Evolutionary conservation across 352 stramenopile genomes (phyloP).

Genomic region (Phytophthora lateralis): DNA sequence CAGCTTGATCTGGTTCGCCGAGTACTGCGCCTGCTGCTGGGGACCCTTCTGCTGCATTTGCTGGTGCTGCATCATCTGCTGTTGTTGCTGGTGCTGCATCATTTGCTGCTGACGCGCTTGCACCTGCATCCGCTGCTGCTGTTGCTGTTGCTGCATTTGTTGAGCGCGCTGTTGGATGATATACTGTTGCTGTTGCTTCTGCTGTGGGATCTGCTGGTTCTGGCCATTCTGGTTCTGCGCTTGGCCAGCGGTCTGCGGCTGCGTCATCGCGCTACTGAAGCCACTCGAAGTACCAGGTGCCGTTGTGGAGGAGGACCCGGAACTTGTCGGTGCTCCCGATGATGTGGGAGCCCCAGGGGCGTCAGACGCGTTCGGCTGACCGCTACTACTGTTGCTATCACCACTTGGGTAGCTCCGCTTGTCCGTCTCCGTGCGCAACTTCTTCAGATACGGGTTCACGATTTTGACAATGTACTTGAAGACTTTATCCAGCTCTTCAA

Average conservation of each 20-base stretch:
- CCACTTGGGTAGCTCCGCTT: conserved; percentile 49
- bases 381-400: conserved; percentile 23
- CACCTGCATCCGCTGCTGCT: conserved; percentile 43
- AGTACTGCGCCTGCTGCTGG: conserved; percentile 37
- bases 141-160: conserved; percentile 63
- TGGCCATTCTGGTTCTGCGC: conserved; percentile 29
- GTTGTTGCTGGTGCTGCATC: conserved; percentile 56
- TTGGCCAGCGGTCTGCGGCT: conserved; percentile 24
- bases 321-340: conserved; percentile 13
- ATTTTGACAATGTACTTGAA: conserved; percentile 92
- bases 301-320: conserved; percentile 18
- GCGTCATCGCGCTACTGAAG: conserved; percentile 32
- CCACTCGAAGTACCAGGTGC: conserved; percentile 14
- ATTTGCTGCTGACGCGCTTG: conserved; percentile 44
- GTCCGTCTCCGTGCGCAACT: conserved; percentile 84
- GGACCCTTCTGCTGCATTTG: conserved; percentile 42
- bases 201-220: conserved; percentile 41
- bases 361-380: conserved; percentile 17
- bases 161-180: conserved; percentile 57
- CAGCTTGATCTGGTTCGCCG: conserved; percentile 30
- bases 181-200: conserved; percentile 55
- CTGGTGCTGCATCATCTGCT: conserved; percentile 55
- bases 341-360: conserved; percentile 8
- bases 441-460: conserved; percentile 88
- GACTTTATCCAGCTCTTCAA: conserved; percentile 87